phyloP scores from a whole-genome alignment of 2,329 filamentous ascomycete species.

The Westerdykella ornata region DNA sequence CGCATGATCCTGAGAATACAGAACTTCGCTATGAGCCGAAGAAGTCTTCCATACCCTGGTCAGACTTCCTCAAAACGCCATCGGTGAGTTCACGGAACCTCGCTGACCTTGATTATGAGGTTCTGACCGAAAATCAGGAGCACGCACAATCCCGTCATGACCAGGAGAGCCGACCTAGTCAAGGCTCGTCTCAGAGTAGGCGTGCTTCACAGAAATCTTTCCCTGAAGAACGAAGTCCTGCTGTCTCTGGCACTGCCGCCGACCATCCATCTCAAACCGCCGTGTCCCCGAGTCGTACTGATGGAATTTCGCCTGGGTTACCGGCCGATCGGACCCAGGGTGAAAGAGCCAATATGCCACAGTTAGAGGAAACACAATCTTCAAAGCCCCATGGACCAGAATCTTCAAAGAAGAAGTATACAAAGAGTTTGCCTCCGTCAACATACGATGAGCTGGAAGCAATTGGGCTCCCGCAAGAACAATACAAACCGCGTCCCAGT shows the following conservation, averaged over 20 bases:
- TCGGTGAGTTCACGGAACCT: neutral
- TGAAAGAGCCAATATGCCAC: neutral
- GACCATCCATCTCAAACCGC: too few relatives aligned
- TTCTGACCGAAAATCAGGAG: too few relatives aligned
- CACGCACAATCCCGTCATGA: too few relatives aligned
- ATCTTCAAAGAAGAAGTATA: neutral
- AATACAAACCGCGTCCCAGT: constrained; percentile 33
- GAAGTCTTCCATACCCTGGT: constrained; percentile 34
- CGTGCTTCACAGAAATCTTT: too few relatives aligned
- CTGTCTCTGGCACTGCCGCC: too few relatives aligned
- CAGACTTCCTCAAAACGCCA: constrained; percentile 26
- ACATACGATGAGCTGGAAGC: constrained; percentile 21
- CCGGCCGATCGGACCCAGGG: neutral
- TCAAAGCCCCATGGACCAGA: neutral
- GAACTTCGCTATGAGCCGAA: constrained; percentile 13
- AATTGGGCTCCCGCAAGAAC: constrained; percentile 25
- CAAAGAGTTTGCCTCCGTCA: neutral
- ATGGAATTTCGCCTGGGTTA: too few relatives aligned
- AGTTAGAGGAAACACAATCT: neutral
- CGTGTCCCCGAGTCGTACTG: too few relatives aligned
- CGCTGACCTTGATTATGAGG: neutral
- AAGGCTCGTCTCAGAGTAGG: neutral
- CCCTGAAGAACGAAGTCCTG: too few relatives aligned
- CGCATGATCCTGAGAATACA: constrained; percentile 1
- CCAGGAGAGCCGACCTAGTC: neutral